Evolutionary conservation across 768 basidiomycete genomes (phyloP), one percentile per base, ranked within the genome.

Genomic region (Glaciozyma antarctica): DNA sequence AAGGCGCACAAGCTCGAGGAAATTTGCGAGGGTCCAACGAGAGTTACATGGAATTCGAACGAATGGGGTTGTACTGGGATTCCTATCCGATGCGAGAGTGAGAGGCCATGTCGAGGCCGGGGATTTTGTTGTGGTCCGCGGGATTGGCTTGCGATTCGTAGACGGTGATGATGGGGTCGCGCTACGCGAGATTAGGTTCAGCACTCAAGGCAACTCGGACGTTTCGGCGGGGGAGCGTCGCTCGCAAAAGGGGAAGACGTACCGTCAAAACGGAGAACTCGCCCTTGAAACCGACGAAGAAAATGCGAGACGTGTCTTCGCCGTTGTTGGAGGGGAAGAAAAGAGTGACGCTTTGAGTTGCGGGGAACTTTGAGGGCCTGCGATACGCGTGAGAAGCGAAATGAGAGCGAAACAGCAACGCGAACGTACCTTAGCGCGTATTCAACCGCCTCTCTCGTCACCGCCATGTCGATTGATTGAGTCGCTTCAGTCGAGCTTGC

Each of bases 81-180:
- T 32, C 9, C 32, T 30, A 69, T 6, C 64, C 64, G 32, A 69
- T 58, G 17, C 64, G 52, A 17, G 61, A 60, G 13, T 62, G 61
- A 1, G 61, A 58, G 3, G 56, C 56, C 10, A 38, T 19, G 41
- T 68, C 65, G 26, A 67, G 57, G 0, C 71, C 71, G 0, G 61
- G 65, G 8, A 72, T 60, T 58, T 72, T 72, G 32, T 44, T 69
- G 52, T 78, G 78, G 67, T 78, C 78, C 15, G 75, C 73, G 0
- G 77, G 78, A 57, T 76, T 75, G 19, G 78, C 78, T n/a, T 77
- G 76, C 6, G 75, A 72, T 67, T 79, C 78, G 57, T 79, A 79
- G 10, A 78, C 67, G 48, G 78, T 78, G 24, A 77, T 74, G 34
- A 78, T 77, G 1, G 78, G 77, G 53, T 77, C 72, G 44, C 71